Evolutionary conservation across 306 rosid species (phyloP).

Genomic region (Dryas drummondii): DNA sequence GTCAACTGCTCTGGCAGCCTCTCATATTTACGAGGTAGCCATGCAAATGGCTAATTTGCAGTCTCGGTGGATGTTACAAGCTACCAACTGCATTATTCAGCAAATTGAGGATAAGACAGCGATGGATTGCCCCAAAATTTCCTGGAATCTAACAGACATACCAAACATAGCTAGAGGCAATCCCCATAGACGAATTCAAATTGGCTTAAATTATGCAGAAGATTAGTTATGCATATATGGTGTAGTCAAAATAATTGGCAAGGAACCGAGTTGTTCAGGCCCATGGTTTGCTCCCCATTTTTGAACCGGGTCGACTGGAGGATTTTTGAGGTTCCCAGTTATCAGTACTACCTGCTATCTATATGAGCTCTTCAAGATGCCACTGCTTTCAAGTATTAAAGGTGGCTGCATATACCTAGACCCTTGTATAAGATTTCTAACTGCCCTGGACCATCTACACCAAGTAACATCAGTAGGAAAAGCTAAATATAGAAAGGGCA

Average conservation of each 20-base stretch:
- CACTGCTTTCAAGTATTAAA: neutral
- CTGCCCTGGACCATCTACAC: neutral
- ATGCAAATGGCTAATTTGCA: neutral
- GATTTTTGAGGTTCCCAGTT: neutral
- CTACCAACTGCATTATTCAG: constrained; percentile 21
- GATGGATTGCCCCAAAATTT: neutral
- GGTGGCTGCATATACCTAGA: neutral
- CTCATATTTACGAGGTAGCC: constrained; percentile 13
- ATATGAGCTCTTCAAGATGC: constrained; percentile 4
- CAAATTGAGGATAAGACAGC: constrained; percentile 14
- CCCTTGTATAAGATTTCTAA: no score
- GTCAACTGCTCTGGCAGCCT: constrained; percentile 14
- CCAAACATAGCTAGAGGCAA: neutral
- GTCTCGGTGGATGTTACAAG: constrained; percentile 6
- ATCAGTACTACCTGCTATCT: neutral
- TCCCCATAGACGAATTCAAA: neutral
- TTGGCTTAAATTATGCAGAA: neutral
- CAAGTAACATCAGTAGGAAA: neutral
- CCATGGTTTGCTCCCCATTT: no score
- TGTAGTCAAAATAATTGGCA: neutral
- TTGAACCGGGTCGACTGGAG: no score
- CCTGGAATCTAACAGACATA: neutral
- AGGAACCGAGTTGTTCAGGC: neutral
- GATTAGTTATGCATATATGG: neutral
- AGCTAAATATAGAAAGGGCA: neutral